Evolutionary conservation across 345 rosid species (phyloP), one percentile per base, ranked within the genome.

Genomic region (Salix udensis): DNA sequence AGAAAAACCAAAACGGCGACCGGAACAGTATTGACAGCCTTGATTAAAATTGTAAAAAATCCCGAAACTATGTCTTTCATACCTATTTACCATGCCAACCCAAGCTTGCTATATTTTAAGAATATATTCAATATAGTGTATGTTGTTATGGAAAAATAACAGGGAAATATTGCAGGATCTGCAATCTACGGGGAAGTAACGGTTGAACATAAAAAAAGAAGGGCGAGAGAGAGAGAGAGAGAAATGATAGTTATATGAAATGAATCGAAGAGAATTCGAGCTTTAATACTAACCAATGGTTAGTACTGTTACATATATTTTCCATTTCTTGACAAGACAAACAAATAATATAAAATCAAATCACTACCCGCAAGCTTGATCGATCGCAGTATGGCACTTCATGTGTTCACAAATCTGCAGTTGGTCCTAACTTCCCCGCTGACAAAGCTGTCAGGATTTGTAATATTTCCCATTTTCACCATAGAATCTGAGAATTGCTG

Each of bases 381-480:
- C 34, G 34, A 31, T 31, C 7, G 7, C 5, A 10, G 7, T 14
- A 31, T 42, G 28, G 6, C n/a, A 5, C 65, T 16, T 91, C 80
- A 91, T 66, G 97, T 88, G 88, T 95, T 93, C 14, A 91, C 87
- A 79, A 91, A 88, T 80, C 97, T 86, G 90, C 98, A 93, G 26
- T 83, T 91, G 80, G 50, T 84, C 84, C 98, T 82, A 5, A 95
- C 90, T 87, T 95, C 96, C 9, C 98, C 98, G 67, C 76, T 75
- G 48, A 68, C 84, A 24, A 89, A 85, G 84, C 89, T 88, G 44
- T 89, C 91, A 0, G 79, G 62, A 48, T 91, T 93, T 16, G 85
- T 88, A 77, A 93, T 91, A 44, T 95, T 93, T 24, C 97, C 98
- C 93, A 93, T 71, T 83, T 86, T 91, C 71, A 95, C 97, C 96